Percentiles rank a stretch among this genome's conserved stretches.
phyloP scores from a whole-genome alignment of 345 rosid species.

The Euclidium syriacum region DNA sequence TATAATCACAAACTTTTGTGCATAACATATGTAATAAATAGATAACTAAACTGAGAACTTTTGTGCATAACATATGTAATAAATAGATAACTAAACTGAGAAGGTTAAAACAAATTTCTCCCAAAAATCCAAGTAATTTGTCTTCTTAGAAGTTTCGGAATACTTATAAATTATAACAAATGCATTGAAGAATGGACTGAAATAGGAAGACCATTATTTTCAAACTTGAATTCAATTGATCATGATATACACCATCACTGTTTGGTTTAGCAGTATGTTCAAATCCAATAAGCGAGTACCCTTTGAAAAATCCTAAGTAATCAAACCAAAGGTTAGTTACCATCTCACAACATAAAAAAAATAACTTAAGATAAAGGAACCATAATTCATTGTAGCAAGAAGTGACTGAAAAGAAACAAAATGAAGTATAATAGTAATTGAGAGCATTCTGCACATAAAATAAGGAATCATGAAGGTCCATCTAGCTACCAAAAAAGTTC shows the following conservation, averaged over 20 bases:
- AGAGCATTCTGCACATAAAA: background rate
- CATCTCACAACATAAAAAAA: background rate
- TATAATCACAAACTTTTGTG: background rate
- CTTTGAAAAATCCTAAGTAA: slow-evolving; percentile 62
- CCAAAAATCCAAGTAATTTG: background rate
- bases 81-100: background rate
- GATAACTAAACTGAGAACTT: too few species aligned
- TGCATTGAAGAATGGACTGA: background rate
- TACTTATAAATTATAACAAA: background rate
- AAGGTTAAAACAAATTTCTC: background rate
- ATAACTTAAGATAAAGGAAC: background rate
- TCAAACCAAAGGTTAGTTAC: slow-evolving; percentile 2
- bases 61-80: background rate
- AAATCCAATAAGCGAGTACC: slow-evolving; percentile 77
- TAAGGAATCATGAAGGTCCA: background rate
- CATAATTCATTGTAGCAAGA: background rate
- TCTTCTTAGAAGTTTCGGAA: background rate
- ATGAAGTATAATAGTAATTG: background rate
- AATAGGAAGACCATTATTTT: background rate
- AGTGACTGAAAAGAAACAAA: background rate
- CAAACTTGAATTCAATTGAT: slow-evolving; percentile 2
- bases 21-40: background rate
- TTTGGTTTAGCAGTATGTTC: slow-evolving; percentile 57
- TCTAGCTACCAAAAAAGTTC: background rate
- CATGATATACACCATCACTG: slow-evolving; percentile 63